Conservation (phyloP, 192 early-diverging fungal genomes). For the Backusella mclennaniae region DNA sequence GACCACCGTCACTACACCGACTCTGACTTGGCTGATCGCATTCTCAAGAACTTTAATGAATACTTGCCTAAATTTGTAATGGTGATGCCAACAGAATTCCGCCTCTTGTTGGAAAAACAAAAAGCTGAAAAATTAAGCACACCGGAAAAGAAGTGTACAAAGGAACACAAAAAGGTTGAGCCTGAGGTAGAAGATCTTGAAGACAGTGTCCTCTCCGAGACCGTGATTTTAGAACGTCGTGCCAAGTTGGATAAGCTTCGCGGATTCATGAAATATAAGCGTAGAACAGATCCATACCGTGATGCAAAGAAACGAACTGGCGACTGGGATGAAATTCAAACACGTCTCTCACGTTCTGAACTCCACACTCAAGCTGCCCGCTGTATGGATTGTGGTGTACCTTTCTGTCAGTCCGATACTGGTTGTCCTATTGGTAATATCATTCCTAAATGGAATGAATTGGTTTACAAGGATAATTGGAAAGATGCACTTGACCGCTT, state of each 20-base stretch:
- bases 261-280: slow-evolving; percentile 94
- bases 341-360: slow-evolving; percentile 74
- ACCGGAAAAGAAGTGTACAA: slow-evolving; percentile 1
- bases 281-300: slow-evolving; percentile 86
- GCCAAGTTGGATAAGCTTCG: slow-evolving; percentile 86
- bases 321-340: slow-evolving; percentile 96
- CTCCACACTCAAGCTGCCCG: slow-evolving; percentile 93
- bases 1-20: slow-evolving; percentile 83
- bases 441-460: slow-evolving; percentile 99
- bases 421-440: slow-evolving; percentile 99
- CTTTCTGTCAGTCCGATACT: slow-evolving; percentile 98
- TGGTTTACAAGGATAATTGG: slow-evolving; percentile 97
- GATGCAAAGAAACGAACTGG: slow-evolving; percentile 73
- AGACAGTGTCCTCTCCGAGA: slow-evolving; percentile 81
- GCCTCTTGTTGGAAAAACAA: slow-evolving; percentile 70
- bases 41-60: slow-evolving; percentile 70
- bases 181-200: slow-evolving; percentile 84
- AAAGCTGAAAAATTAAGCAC: slow-evolving; percentile 41
- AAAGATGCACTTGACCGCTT: slow-evolving; percentile 90
- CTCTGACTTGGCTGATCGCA: slow-evolving; percentile 68
- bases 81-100: slow-evolving; percentile 94
- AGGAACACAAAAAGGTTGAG: slow-evolving; percentile 43
- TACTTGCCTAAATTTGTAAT: slow-evolving; percentile 84
- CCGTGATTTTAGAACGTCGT: slow-evolving; percentile 65
- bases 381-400: slow-evolving; percentile 98